Evolutionary conservation across 305 asterid genomes (phyloP), one percentile per base, ranked within the genome.

Genomic region (Rubia tinctorum): DNA sequence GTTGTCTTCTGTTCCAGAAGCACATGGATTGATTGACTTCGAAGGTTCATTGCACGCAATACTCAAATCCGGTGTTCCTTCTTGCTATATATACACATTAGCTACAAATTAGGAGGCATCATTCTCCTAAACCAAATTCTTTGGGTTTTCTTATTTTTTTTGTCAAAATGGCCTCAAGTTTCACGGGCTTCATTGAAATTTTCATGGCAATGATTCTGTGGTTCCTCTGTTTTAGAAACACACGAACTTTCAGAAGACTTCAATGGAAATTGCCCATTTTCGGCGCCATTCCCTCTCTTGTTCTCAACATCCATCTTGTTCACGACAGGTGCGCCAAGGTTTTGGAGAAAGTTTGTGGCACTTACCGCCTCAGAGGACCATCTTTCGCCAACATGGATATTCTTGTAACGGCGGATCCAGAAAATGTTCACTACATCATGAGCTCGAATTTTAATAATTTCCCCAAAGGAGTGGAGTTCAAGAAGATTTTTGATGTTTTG

Each of bases 381-480:
- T 78, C 78, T 42, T 73, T 78, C 30, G 18, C 78, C 20, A 68
- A 62, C 60, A 78, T 78, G 77, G 81, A 78, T 37, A 73, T 78
- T 39, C 66, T 78, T 2, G 40, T 56, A 37, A 78, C 81, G 6
- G 75, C 42, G 1, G 71, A 73, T 67, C 81, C 81, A 2, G 81
- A 58, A 22, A 73, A 78, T 34, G 71, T 78, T 5, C 81, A 78
- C 67, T 65, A 78, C 23, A 78, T 78, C 18, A 73, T 78, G 81
- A 78, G 75, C 30, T 43, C 81, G 20, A 78, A 78, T 44, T 78
- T 78, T 10, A 40, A 15, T 7, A 78, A 78, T 40, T 78, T 58
- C 17, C 81, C 81, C 4, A 78, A 78, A 69, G 78, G 81, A 17
- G 62, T 70, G 13, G 75, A 73, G 37, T 78, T 73, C 81, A 73